phyloP scores from a whole-genome alignment of 129 eudicot genomes.

The Escallonia herrerae region DNA sequence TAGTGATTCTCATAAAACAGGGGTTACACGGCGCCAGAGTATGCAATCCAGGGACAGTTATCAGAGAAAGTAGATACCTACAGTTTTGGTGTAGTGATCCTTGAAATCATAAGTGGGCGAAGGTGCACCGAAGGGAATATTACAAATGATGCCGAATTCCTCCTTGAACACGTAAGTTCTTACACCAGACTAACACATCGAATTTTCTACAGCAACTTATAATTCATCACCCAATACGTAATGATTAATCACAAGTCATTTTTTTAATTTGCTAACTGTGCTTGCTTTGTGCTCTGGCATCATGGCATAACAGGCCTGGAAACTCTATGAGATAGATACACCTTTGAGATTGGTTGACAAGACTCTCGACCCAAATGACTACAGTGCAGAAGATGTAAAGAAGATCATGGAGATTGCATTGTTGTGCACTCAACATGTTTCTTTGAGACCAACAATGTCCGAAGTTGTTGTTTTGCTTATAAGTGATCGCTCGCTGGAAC shows the following conservation, averaged over 20 bases:
- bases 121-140: conserved; percentile 39
- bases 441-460: conserved; percentile 70
- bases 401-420: conserved; percentile 61
- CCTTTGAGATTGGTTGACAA: conserved; percentile 56
- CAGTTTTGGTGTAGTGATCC: conserved; percentile 70
- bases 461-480: conserved; percentile 59
- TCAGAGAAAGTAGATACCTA: conserved; percentile 81
- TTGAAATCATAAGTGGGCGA: conserved; percentile 70
- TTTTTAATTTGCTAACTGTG: background rate
- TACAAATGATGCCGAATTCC: conserved; percentile 47
- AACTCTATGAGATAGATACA: conserved; percentile 39
- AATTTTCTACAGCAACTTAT: background rate
- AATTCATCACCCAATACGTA: background rate
- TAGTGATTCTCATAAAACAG: conserved; percentile 20
- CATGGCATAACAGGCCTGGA: conserved; percentile 52
- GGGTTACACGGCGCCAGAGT: conserved; percentile 86
- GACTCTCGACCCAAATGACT: conserved; percentile 42
- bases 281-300: background rate
- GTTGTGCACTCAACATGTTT: conserved; percentile 59
- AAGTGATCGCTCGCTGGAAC: conserved; percentile 39
- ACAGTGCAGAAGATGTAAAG: conserved; percentile 53
- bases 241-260: no score
- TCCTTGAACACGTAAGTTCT: conserved; percentile 54
- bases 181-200: background rate
- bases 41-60: conserved; percentile 71